These are phyloP conservation scores for Geotrichum aggregatum DNA, from an alignment of 1,139 yeast genomes.

Conservation along the genomic window DNA sequence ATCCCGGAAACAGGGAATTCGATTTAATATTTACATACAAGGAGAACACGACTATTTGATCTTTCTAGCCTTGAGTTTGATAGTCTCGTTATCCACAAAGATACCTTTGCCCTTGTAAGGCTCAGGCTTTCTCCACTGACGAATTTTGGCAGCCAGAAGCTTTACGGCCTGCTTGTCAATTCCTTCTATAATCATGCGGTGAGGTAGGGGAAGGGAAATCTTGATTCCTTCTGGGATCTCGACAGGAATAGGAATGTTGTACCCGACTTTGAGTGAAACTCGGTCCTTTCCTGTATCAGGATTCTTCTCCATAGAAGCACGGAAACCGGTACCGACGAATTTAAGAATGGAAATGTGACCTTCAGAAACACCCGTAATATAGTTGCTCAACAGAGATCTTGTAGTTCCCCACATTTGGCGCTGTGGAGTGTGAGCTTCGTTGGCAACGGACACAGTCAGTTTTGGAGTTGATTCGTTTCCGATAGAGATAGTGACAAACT, in stretches of 20 bases:
- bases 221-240: slow-evolving; percentile 68
- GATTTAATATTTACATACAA: slow-evolving; percentile 15
- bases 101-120: slow-evolving; percentile 98
- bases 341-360: slow-evolving; percentile 85
- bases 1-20: not conserved
- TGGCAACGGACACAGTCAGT: slow-evolving; percentile 53
- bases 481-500: slow-evolving; percentile 52
- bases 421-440: slow-evolving; percentile 62
- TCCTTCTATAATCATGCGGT: slow-evolving; percentile 82
- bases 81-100: slow-evolving; percentile 85
- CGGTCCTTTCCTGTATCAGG: slow-evolving; percentile 49
- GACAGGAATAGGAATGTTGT: slow-evolving; percentile 64
- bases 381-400: slow-evolving; percentile 71
- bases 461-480: slow-evolving; percentile 31
- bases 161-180: slow-evolving; percentile 82
- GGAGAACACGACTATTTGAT: slow-evolving; percentile 54
- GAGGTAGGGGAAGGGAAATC: slow-evolving; percentile 80
- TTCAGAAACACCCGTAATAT: slow-evolving; percentile 81
- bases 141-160: slow-evolving; percentile 80
- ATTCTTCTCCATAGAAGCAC: slow-evolving; percentile 65
- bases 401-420: slow-evolving; percentile 94
- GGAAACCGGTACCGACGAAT: slow-evolving; percentile 95
- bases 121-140: slow-evolving; percentile 91
- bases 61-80: slow-evolving; percentile 85
- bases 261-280: slow-evolving; percentile 78